phyloP scores from a whole-genome alignment of 2,329 filamentous ascomycete genomes.

The Colletotrichum lentis region DNA sequence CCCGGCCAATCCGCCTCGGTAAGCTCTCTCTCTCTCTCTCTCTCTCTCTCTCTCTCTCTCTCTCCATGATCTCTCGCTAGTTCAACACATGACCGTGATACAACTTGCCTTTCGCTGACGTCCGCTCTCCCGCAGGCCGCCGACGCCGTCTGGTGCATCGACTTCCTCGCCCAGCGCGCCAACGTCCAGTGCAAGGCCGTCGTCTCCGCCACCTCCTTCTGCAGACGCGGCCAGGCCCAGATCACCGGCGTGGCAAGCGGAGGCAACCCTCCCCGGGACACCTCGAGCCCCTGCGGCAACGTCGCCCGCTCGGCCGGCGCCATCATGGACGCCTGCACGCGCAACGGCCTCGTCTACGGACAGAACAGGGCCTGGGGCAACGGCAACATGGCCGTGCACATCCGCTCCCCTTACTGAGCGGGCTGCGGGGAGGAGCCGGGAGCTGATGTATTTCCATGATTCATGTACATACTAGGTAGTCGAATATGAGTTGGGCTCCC shows the following conservation, averaged over 20 bases:
- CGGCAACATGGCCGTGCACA: conserved; percentile 22
- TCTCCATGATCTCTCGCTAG: not conserved
- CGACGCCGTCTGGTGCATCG: conserved; percentile 31
- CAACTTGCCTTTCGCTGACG: not conserved
- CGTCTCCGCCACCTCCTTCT: conserved; percentile 29
- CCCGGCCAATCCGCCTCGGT: conserved; percentile 12
- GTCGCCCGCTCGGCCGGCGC: conserved; percentile 26
- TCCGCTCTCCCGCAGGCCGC: not conserved
- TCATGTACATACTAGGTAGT: too few species aligned
- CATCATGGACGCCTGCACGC: conserved; percentile 31
- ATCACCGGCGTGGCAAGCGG: conserved; percentile 21
- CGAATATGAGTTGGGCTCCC: too few species aligned
- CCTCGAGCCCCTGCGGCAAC: conserved; percentile 20
- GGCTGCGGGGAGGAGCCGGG: not conserved
- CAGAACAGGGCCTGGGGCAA: conserved; percentile 24
- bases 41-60: too few species aligned
- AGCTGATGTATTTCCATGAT: not conserved
- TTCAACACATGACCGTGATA: not conserved
- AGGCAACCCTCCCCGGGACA: conserved; percentile 21
- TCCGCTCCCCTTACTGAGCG: conserved; percentile 9
- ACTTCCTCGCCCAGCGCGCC: conserved; percentile 27
- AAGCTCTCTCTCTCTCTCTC: too few species aligned
- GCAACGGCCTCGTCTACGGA: conserved; percentile 21
- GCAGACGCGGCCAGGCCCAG: conserved; percentile 25
- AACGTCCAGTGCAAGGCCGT: conserved; percentile 25